phyloP scores from a whole-genome alignment of 306 rosid species.

The Vigna reflexopilosa region DNA sequence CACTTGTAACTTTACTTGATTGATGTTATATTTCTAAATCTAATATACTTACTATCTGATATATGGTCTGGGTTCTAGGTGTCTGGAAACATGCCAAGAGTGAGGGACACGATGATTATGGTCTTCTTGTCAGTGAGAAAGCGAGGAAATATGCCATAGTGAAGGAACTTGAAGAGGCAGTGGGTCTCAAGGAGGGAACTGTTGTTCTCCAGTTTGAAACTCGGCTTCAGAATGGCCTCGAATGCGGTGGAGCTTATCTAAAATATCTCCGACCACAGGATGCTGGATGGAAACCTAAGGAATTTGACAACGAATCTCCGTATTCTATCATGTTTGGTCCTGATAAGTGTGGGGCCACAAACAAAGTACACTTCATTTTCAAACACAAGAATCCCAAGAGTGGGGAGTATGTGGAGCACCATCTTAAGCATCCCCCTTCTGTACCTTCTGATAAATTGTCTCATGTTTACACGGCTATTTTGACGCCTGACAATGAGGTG shows the following conservation, averaged over 20 bases:
- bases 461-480: conserved; percentile 88
- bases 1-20: neutral
- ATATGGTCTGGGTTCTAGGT: conserved; percentile 58
- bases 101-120: conserved; percentile 94
- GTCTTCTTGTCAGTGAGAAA: conserved; percentile 89
- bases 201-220: conserved; percentile 90
- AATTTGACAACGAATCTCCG: conserved; percentile 82
- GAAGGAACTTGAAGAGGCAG: conserved; percentile 72
- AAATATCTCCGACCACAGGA: conserved; percentile 94
- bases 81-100: conserved; percentile 87
- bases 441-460: conserved; percentile 89
- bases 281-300: conserved; percentile 89
- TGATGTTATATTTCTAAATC: neutral
- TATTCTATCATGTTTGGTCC: conserved; percentile 98
- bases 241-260: conserved; percentile 97
- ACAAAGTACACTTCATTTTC: conserved; percentile 95
- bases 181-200: conserved; percentile 69
- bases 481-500: conserved; percentile 64
- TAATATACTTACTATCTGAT: neutral
- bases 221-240: conserved; percentile 94
- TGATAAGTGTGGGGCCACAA: conserved; percentile 94
- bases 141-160: conserved; percentile 94
- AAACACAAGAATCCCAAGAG: conserved; percentile 96
- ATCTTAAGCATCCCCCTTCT: conserved; percentile 84
- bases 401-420: conserved; percentile 89